A percentile compares a stretch with the other conserved stretches of the same genome.
Evolutionary conservation across 345 rosid species (phyloP).

Genomic region (Linum tenue): DNA sequence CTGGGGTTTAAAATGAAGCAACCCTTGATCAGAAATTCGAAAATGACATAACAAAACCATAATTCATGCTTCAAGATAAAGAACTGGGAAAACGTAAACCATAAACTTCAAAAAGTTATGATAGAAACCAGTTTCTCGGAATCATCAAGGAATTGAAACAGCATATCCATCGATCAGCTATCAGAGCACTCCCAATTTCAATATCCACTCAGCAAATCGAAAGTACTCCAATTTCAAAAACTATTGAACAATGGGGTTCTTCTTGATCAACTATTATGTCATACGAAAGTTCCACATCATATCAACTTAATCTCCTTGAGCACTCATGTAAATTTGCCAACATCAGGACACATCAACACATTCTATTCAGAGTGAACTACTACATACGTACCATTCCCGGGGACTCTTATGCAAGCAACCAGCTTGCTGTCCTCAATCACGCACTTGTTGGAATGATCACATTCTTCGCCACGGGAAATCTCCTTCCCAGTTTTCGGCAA

Average conservation of each 20-base stretch:
- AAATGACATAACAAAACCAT: not conserved
- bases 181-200: not conserved
- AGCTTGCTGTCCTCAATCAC: constrained; percentile 36
- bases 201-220: not conserved
- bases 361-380: too few species aligned
- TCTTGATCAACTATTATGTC: too few species aligned
- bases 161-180: too few species aligned
- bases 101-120: not conserved
- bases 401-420: constrained; percentile 73
- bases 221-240: not conserved
- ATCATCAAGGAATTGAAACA: not conserved
- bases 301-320: too few species aligned
- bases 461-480: constrained; percentile 40
- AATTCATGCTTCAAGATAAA: not conserved
- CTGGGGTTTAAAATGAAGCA: constrained; percentile 28
- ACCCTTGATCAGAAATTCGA: constrained; percentile 8
- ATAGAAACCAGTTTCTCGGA: not conserved
- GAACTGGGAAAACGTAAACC: not conserved
- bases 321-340: too few species aligned
- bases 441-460: constrained; percentile 64
- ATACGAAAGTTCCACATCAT: too few species aligned
- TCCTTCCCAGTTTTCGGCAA: constrained; percentile 17
- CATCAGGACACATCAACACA: too few species aligned
- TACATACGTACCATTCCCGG: constrained; percentile 54
- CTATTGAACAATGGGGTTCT: too few species aligned